These are phyloP conservation scores for Atkinsonella hypoxylon DNA, from an alignment of 2,329 filamentous ascomycete genomes.

Conservation along the genomic window DNA sequence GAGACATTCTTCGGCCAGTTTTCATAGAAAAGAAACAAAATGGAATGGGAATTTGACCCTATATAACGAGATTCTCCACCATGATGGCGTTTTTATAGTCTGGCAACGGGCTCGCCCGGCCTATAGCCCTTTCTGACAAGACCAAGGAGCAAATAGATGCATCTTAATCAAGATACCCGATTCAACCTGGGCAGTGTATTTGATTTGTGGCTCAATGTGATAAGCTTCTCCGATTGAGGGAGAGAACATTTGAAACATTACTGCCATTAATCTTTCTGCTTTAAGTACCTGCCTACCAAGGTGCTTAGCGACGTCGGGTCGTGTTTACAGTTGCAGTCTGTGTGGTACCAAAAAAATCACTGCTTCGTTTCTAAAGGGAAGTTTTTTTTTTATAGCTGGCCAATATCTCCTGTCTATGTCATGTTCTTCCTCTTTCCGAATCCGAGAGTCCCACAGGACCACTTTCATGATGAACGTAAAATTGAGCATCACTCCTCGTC, in stretches of 20 bases:
- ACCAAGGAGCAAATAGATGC: slow-evolving; percentile 6
- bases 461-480: neutral
- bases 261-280: no score
- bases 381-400: no score
- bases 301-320: no score
- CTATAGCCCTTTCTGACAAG: neutral
- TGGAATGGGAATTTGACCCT: neutral
- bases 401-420: no score
- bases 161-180: slow-evolving; percentile 10
- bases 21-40: neutral
- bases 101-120: neutral
- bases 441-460: neutral
- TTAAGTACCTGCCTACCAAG: no score
- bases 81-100: slow-evolving; percentile 10
- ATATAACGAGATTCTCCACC: slow-evolving; percentile 8
- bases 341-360: no score
- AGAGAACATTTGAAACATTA: neutral
- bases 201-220: neutral
- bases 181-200: slow-evolving; percentile 10
- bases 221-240: neutral
- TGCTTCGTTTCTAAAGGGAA: no score
- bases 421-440: neutral
- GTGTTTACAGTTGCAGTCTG: no score
- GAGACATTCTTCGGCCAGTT: slow-evolving; percentile 11
- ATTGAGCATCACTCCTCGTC: neutral